Conservation (phyloP, 306 rosid species). For the Citrullus mucosospermus region DNA sequence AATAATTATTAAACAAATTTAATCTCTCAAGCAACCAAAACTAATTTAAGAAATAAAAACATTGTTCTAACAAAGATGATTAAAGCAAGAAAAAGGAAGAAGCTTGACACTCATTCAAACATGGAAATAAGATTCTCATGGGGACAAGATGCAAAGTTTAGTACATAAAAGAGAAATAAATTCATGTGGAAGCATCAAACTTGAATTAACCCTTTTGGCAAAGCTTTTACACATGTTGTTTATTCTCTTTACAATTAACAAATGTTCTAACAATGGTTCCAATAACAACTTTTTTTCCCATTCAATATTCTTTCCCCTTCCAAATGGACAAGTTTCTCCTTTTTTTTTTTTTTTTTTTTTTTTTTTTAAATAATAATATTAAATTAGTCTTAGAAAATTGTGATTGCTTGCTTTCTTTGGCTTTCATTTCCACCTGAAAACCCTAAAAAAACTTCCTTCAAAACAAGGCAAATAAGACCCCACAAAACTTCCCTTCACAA, state of each 20-base stretch:
- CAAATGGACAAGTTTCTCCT: background rate
- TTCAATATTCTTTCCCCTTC: constrained; percentile 1
- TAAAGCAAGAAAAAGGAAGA: background rate
- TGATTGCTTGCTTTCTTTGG: background rate
- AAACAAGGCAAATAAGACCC: background rate
- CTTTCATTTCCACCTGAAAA: constrained; percentile 1
- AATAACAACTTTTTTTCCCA: background rate
- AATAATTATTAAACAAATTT: background rate
- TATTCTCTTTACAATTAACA: background rate
- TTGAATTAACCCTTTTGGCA: background rate
- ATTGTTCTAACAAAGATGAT: background rate
- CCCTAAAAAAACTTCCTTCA: background rate
- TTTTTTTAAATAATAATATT: background rate
- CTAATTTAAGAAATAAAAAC: background rate
- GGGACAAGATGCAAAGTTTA: background rate
- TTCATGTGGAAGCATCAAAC: background rate
- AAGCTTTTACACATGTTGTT: background rate
- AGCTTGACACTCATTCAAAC: background rate
- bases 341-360: background rate
- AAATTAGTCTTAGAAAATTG: background rate
- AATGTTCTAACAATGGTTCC: background rate
- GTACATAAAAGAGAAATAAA: background rate
- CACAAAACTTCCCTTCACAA: background rate
- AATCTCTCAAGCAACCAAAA: no score
- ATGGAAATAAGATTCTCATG: background rate